Conservation (phyloP, 495 filamentous ascomycete species). For the Hypomontagnella submonticulosa region DNA sequence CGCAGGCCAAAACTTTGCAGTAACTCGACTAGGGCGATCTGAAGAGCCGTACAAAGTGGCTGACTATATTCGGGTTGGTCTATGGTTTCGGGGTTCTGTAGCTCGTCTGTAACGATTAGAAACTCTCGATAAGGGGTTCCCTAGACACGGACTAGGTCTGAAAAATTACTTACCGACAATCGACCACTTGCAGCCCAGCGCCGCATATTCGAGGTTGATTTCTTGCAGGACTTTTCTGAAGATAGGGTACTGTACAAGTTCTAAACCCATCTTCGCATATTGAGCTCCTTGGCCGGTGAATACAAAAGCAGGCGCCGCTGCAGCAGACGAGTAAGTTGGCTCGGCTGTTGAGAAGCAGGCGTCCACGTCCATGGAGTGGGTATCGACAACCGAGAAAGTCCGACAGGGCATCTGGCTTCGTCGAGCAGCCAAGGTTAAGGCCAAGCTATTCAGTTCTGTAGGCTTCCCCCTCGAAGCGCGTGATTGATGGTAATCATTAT, state of each 20-base stretch:
- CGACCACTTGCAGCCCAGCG: too few relatives aligned
- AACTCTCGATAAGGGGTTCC: too few relatives aligned
- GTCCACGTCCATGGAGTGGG: too few relatives aligned
- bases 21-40: constrained; percentile 62
- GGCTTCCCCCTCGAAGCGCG: neutral
- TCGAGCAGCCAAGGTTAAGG: constrained; percentile 35
- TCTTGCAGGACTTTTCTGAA: too few relatives aligned
- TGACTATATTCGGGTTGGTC: constrained; percentile 42
- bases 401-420: constrained; percentile 40
- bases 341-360: too few relatives aligned
- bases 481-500: constrained; percentile 12
- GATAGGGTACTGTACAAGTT: too few relatives aligned
- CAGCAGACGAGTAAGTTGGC: too few relatives aligned
- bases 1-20: constrained; percentile 59
- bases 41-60: constrained; percentile 55
- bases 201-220: too few relatives aligned
- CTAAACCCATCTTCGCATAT: constrained; percentile 59
- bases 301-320: constrained; percentile 30
- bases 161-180: too few relatives aligned
- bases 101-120: too few relatives aligned
- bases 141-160: too few relatives aligned
- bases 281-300: constrained; percentile 57
- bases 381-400: constrained; percentile 4
- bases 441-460: constrained; percentile 10
- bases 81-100: too few relatives aligned